Conservation (phyloP, 2,329 filamentous ascomycete genomes). For the Didymella glomerata region DNA sequence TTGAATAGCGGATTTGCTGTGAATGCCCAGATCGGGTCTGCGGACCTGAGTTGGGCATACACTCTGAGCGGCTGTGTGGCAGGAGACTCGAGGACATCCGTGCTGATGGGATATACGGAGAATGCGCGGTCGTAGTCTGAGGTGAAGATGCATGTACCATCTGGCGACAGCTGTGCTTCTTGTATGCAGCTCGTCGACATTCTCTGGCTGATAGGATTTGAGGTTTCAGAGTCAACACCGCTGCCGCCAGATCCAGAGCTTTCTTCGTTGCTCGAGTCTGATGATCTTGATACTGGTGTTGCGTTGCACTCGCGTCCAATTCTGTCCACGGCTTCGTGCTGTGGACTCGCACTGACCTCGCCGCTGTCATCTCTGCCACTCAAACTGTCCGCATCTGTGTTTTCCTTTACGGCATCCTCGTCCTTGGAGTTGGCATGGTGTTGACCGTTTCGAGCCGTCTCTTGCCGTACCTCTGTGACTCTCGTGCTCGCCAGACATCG, state of each 20-base stretch:
- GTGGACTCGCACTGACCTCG: no score
- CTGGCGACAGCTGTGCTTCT: conserved; percentile 52
- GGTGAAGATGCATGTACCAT: conserved; percentile 66
- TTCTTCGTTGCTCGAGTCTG: neutral
- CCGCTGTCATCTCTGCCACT: neutral
- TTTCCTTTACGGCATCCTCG: neutral
- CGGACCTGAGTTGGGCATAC: conserved; percentile 57
- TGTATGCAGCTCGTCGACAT: conserved; percentile 38
- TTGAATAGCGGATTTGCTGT: conserved; percentile 64
- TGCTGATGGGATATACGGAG: conserved; percentile 55
- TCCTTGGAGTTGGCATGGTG: neutral
- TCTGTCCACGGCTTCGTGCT: no score
- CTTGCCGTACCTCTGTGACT: conserved; percentile 1
- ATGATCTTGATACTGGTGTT: neutral
- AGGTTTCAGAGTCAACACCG: neutral
- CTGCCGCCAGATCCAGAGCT: neutral
- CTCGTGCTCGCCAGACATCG: conserved; percentile 36
- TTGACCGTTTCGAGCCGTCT: neutral
- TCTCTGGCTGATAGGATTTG: neutral
- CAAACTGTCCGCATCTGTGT: neutral
- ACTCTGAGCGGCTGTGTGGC: conserved; percentile 47
- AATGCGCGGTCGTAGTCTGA: conserved; percentile 63
- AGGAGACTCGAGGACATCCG: conserved; percentile 19
- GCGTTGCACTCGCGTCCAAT: neutral
- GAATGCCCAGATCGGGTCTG: conserved; percentile 63